Conservation (phyloP, 805 yeast genomes). For the Candida khao-thaluensis region DNA sequence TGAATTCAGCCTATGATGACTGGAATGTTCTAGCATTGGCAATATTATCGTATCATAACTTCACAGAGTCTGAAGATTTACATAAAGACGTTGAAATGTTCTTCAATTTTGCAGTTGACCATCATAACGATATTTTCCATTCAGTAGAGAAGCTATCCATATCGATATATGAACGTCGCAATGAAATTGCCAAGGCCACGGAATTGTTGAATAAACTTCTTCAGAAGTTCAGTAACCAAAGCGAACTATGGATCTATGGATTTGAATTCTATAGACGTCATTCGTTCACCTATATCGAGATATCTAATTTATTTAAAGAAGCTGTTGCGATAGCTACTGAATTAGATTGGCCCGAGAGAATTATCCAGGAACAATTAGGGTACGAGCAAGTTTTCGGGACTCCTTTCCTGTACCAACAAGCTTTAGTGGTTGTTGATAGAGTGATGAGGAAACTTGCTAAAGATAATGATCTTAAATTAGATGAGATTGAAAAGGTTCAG, state of each 20-base stretch:
- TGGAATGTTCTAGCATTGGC: conserved; percentile 35
- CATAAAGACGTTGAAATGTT: conserved; percentile 21
- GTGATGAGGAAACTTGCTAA: conserved; percentile 16
- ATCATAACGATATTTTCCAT: conserved; percentile 37
- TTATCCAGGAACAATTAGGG: conserved; percentile 44
- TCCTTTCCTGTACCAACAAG: conserved; percentile 18
- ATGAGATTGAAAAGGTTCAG: conserved; percentile 1
- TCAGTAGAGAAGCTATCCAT: conserved; percentile 44
- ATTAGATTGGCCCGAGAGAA: conserved; percentile 52
- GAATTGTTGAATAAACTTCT: conserved; percentile 23
- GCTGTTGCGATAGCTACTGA: conserved; percentile 27
- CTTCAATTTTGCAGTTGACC: conserved; percentile 25
- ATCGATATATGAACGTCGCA: conserved; percentile 29
- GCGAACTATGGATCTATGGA: conserved; percentile 49
- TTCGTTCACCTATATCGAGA: conserved; percentile 21
- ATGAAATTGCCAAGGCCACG: conserved; percentile 28
- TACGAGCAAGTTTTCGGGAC: conserved; percentile 38
- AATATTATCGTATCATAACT: conserved; percentile 19
- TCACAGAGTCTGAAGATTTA: conserved; percentile 9
- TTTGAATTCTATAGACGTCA: conserved; percentile 38
- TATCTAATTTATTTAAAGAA: conserved; percentile 26
- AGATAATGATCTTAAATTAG: neutral
- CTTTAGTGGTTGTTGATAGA: conserved; percentile 25
- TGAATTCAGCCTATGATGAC: conserved; percentile 21
- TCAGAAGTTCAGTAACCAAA: conserved; percentile 28